phyloP scores from a whole-genome alignment of 1,139 yeast genomes.

The Starmera stellimalicola region DNA sequence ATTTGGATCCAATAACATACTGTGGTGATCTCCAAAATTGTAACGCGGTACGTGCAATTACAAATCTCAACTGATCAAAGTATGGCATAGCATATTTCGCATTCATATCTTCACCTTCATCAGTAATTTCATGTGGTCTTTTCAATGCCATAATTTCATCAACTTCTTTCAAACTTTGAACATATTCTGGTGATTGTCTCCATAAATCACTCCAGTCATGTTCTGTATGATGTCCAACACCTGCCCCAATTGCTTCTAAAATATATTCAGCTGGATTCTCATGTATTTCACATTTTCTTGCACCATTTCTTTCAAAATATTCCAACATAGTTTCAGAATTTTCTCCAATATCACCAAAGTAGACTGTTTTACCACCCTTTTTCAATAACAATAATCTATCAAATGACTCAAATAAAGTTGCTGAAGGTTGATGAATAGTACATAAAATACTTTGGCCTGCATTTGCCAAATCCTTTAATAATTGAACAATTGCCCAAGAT shows the following conservation, averaged over 20 bases:
- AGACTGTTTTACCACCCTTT: conserved; percentile 43
- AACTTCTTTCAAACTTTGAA: conserved; percentile 19
- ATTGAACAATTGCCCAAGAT: conserved; percentile 41
- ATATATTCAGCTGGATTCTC: conserved; percentile 59
- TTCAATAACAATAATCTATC: conserved; percentile 30
- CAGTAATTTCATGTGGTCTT: conserved; percentile 16
- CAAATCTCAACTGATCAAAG: conserved; percentile 22
- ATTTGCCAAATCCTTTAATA: conserved; percentile 33
- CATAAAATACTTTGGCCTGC: conserved; percentile 48
- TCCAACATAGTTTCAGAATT: conserved; percentile 34
- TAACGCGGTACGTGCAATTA: conserved; percentile 22
- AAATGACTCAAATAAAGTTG: conserved; percentile 38
- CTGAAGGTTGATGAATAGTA: conserved; percentile 53
- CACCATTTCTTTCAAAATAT: conserved; percentile 44
- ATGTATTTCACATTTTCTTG: conserved; percentile 27
- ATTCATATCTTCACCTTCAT: conserved; percentile 17
- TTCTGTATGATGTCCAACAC: conserved; percentile 35
- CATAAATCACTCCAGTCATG: conserved; percentile 39
- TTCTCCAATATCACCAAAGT: conserved; percentile 51
- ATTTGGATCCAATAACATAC: conserved; percentile 26
- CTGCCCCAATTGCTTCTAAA: conserved; percentile 53
- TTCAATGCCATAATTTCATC: conserved; percentile 10
- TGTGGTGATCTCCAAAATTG: conserved; percentile 33
- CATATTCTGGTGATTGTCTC: conserved; percentile 26
- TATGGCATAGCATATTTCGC: conserved; percentile 26